Conservation (phyloP, 345 rosid species). For the Salix exigua region DNA sequence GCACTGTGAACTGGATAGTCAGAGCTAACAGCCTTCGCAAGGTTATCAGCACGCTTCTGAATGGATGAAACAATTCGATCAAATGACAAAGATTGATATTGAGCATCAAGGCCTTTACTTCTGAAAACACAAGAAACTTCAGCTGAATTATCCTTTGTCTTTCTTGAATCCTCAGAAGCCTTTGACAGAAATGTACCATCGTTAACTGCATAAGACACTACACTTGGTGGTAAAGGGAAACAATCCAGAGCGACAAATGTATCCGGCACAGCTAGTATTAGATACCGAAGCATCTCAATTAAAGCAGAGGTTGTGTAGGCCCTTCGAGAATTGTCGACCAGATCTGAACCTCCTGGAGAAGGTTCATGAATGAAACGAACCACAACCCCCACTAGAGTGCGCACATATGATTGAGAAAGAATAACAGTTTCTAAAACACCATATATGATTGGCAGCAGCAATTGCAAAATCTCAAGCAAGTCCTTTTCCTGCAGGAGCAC, state of each 20-base stretch:
- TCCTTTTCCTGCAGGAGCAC: slow-evolving; percentile 67
- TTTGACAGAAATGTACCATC: slow-evolving; percentile 68
- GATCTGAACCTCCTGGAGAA: slow-evolving; percentile 89
- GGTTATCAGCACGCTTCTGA: slow-evolving; percentile 69
- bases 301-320: slow-evolving; percentile 86
- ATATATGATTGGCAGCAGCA: slow-evolving; percentile 83
- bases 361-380: slow-evolving; percentile 80
- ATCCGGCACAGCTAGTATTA: slow-evolving; percentile 87
- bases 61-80: slow-evolving; percentile 64
- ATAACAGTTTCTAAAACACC: slow-evolving; percentile 79
- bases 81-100: slow-evolving; percentile 71
- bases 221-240: slow-evolving; percentile 82
- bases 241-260: slow-evolving; percentile 93
- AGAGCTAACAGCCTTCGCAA: slow-evolving; percentile 66
- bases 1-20: slow-evolving; percentile 61
- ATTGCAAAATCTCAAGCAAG: slow-evolving; percentile 71
- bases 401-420: slow-evolving; percentile 86
- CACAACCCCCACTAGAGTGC: slow-evolving; percentile 63
- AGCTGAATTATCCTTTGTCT: slow-evolving; percentile 46
- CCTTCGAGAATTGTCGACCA: slow-evolving; percentile 91
- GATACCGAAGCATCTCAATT: slow-evolving; percentile 85
- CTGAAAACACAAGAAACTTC: slow-evolving; percentile 51
- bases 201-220: slow-evolving; percentile 57
- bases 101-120: slow-evolving; percentile 63
- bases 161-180: slow-evolving; percentile 63